Evolutionary conservation across 495 filamentous ascomycete species (phyloP), one percentile per base, ranked within the genome.

Genomic region (Penicillium malachiteum): DNA sequence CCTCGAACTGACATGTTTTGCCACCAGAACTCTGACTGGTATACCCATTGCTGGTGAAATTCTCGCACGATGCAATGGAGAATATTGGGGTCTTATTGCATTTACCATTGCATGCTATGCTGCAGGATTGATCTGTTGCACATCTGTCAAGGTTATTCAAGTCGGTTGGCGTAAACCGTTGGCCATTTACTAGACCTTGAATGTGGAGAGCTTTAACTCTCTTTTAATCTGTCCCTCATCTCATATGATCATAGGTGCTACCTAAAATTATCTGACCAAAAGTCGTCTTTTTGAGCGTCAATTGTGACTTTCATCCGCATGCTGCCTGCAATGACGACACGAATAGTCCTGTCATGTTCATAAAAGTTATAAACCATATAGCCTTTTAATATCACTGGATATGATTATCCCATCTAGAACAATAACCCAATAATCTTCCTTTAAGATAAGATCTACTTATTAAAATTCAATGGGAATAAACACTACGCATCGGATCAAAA

Each of bases 21-120:
- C 44, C 44, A 54, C 42, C 42, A 75, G 76, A 0, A 89, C 88
- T 7, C 75, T 97, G 34, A 94, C 87, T 17, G 91, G 91, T 18
- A 84, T 96, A 18, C 93, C 93, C 0, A 96, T 97, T 58, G 93
- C 88, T 0, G 93, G 93, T 13, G 79, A 86, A 35, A 81, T 93
- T 34, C 58, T 91, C 34, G 71, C 77, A 14, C 64, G 76, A 46
- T 74, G 79, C 68, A 63, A 74, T 55, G 80, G 84, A 7, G 72
- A 81, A 52, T 84, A 82, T 54, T 82, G 77, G 72, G 85, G 83
- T 3, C 67, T 91, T 17, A 89, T 91, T 55, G 63, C 83, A 6
- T 92, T 90, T 61, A 84, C 87, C 0, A 83, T 81, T 0, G 65
- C 80, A 3, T 81, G 82, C 50, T 93, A 91, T 62, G 74, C 77